These are phyloP conservation scores for Colletotrichum musicola DNA, from an alignment of 2,329 filamentous ascomycete species.

Conservation along the genomic window DNA sequence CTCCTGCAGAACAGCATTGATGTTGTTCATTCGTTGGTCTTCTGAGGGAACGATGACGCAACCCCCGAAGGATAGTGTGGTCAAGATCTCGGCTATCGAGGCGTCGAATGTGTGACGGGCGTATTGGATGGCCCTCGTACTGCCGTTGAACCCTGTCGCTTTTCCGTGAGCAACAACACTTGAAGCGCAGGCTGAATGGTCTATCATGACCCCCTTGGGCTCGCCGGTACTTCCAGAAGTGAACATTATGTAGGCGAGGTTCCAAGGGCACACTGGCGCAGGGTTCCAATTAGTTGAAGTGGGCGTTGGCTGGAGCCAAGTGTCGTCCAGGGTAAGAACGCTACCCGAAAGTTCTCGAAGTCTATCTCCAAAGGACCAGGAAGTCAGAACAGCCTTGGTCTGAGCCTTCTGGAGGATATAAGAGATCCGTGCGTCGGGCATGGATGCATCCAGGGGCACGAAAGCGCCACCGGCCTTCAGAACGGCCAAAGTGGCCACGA, in stretches of 20 bases:
- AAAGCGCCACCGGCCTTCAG: constrained; percentile 34
- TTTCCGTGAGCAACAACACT: constrained; percentile 21
- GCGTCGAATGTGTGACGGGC: constrained; percentile 32
- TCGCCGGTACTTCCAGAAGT: constrained; percentile 42
- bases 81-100: constrained; percentile 59
- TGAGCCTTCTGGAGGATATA: constrained; percentile 33
- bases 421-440: constrained; percentile 40
- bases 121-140: constrained; percentile 23
- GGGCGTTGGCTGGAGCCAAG: constrained; percentile 20
- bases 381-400: constrained; percentile 26
- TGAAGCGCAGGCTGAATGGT: constrained; percentile 25
- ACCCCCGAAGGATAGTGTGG: constrained; percentile 67
- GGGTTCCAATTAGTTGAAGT: background rate
- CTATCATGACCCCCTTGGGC: constrained; percentile 41
- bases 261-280: constrained; percentile 8
- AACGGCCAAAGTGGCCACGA: constrained; percentile 42
- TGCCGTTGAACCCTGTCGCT: constrained; percentile 12
- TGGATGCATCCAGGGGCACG: constrained; percentile 36
- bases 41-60: constrained; percentile 70
- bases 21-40: constrained; percentile 62
- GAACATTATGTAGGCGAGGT: constrained; percentile 34
- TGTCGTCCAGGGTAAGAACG: constrained; percentile 22
- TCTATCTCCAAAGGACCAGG: background rate
- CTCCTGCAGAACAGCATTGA: constrained; percentile 61
- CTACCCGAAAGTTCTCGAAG: background rate